Evolutionary conservation across 176 grass and related monocot genomes (phyloP).

Genomic region (Otatea glauca): DNA sequence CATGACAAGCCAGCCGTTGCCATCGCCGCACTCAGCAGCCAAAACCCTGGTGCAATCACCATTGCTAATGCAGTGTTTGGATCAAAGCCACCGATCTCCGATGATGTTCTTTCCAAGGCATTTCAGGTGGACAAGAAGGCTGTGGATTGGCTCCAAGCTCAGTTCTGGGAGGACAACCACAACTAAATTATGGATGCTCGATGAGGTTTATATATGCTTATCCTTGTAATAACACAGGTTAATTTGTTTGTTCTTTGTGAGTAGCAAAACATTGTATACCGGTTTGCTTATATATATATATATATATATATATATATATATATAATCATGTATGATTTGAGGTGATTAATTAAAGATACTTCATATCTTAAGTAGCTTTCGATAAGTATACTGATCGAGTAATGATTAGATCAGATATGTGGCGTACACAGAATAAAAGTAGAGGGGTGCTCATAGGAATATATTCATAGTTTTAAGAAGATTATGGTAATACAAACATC

Average conservation of each 20-base stretch:
- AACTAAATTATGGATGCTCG: not conserved
- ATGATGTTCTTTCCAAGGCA: constrained; percentile 39
- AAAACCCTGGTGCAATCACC: not conserved
- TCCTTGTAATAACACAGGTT: not conserved
- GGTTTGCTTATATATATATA: not conserved
- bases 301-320: too few relatives aligned
- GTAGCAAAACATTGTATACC: not conserved
- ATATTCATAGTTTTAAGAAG: too few relatives aligned
- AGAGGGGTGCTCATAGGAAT: too few relatives aligned
- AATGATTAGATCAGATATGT: too few relatives aligned
- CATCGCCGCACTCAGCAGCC: not conserved
- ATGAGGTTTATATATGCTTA: not conserved
- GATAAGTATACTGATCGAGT: too few relatives aligned
- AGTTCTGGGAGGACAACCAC: constrained; percentile 42
- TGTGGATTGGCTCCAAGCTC: constrained; percentile 44
- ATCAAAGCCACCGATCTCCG: constrained; percentile 19
- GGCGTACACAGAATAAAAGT: too few relatives aligned
- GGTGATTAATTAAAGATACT: too few relatives aligned
- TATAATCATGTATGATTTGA: too few relatives aligned
- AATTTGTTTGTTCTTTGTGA: not conserved
- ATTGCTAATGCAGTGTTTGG: not conserved
- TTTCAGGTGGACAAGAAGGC: constrained; percentile 42
- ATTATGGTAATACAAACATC: too few relatives aligned
- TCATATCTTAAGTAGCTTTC: too few relatives aligned
- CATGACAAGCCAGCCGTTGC: not conserved